phyloP scores from a whole-genome alignment of 2,329 filamentous ascomycete genomes.

The Dendrostoma leiphaemia region DNA sequence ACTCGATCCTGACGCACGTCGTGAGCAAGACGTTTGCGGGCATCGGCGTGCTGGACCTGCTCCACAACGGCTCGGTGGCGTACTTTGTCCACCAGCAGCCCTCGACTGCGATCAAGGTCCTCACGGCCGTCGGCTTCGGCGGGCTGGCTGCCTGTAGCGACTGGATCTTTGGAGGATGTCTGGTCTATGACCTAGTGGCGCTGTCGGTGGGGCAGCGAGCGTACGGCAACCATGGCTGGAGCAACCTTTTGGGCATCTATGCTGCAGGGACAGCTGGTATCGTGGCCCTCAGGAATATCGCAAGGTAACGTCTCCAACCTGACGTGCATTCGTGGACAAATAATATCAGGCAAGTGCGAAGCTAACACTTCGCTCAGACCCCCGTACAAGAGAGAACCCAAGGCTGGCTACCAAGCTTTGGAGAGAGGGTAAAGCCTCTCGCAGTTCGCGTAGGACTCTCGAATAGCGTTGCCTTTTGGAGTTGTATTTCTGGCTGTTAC shows the following conservation, averaged over 20 bases:
- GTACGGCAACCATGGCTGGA: conserved; percentile 43
- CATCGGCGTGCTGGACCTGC: conserved; percentile 56
- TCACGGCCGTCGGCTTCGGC: conserved; percentile 54
- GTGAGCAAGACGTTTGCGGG: conserved; percentile 60
- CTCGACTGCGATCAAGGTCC: conserved; percentile 43
- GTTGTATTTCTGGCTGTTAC: too few species aligned
- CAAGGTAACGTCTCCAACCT: conserved; percentile 36
- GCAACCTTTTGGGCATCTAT: conserved; percentile 47
- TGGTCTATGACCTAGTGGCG: conserved; percentile 57
- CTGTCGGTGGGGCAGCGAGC: conserved; percentile 51
- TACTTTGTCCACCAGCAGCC: conserved; percentile 50
- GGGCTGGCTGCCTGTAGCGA: conserved; percentile 48
- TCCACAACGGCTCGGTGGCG: conserved; percentile 57
- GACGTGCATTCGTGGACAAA: neutral
- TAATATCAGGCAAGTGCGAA: neutral
- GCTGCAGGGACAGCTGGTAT: conserved; percentile 51
- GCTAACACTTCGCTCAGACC: neutral
- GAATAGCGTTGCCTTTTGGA: too few species aligned
- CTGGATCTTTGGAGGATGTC: conserved; percentile 59
- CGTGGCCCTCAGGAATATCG: conserved; percentile 49
- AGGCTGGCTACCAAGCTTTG: neutral
- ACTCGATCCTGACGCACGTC: conserved; percentile 55
- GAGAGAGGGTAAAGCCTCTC: neutral
- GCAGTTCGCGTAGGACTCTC: neutral
- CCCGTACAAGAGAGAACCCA: neutral